phyloP scores from a whole-genome alignment of 176 grass and related monocot species.

The Cenchrus fungigraminus region DNA sequence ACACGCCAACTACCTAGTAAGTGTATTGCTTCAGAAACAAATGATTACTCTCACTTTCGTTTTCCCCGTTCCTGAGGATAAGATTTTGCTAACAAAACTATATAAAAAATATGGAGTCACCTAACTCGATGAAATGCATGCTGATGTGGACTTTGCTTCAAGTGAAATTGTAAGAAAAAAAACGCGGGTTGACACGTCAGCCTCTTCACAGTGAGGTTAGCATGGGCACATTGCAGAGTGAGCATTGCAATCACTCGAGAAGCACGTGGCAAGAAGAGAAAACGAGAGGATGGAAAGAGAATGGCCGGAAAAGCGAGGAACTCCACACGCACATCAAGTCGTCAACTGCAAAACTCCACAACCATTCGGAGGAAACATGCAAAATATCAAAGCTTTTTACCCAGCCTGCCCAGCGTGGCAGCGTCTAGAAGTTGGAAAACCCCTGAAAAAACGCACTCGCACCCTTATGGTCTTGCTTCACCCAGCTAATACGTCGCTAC shows the following conservation, averaged over 20 bases:
- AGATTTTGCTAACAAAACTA: neutral
- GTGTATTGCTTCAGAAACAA: neutral
- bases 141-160: neutral
- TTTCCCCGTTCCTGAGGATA: neutral
- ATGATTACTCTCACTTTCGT: neutral
- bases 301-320: neutral
- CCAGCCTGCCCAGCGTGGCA: neutral
- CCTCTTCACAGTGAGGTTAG: neutral
- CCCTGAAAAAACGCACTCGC: neutral
- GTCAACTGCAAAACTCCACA: neutral
- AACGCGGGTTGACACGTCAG: neutral
- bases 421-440: neutral
- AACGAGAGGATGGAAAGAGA: neutral
- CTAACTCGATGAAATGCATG: neutral
- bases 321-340: neutral
- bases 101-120: neutral
- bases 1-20: constrained; percentile 25
- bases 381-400: neutral
- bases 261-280: constrained; percentile 21
- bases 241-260: constrained; percentile 5
- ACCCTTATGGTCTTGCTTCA: neutral
- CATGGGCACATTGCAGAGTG: neutral
- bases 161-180: neutral
- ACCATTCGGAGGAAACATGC: neutral
- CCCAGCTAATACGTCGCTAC: constrained; percentile 2